Conservation (phyloP, 305 asterid genomes). For the Fraxinus platypoda region DNA sequence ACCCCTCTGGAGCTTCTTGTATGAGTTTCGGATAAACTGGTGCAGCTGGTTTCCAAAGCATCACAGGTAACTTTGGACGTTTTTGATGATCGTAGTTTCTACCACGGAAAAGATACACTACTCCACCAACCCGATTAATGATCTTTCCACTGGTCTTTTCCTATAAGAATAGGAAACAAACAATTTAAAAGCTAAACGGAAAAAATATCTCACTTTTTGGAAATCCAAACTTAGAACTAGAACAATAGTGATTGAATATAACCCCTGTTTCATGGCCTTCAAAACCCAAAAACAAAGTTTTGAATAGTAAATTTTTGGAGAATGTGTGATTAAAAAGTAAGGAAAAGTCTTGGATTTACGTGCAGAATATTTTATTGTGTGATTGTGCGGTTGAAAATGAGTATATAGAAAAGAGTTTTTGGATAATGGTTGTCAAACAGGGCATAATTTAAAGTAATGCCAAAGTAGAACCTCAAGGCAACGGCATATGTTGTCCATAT, state of each 20-base stretch:
- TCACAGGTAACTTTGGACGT: slow-evolving; percentile 77
- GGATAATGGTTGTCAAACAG: too few species aligned
- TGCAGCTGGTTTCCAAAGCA: slow-evolving; percentile 99
- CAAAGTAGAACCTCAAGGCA: slow-evolving; percentile 74
- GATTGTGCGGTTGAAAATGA: too few species aligned
- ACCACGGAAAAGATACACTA: slow-evolving; percentile 83
- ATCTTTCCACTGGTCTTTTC: slow-evolving; percentile 83
- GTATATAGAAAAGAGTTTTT: too few species aligned
- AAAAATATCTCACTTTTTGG: background rate
- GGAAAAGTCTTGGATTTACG: too few species aligned
- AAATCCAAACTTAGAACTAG: background rate
- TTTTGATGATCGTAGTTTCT: slow-evolving; percentile 72
- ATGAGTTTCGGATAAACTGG: slow-evolving; percentile 96
- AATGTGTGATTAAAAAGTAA: too few species aligned
- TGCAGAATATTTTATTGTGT: too few species aligned
- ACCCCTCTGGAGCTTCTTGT: slow-evolving; percentile 93
- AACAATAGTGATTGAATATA: background rate
- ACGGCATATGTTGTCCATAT: slow-evolving; percentile 76
- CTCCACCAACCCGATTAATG: slow-evolving; percentile 76
- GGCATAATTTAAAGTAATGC: slow-evolving; percentile 20
- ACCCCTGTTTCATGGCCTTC: too few species aligned
- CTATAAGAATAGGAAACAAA: slow-evolving; percentile 32
- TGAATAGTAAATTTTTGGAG: too few species aligned
- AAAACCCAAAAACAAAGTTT: too few species aligned
- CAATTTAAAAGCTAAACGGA: background rate